These are phyloP conservation scores for Fusarium neocosmosporiellum DNA, from an alignment of 2,329 filamentous ascomycete genomes.

Conservation along the genomic window DNA sequence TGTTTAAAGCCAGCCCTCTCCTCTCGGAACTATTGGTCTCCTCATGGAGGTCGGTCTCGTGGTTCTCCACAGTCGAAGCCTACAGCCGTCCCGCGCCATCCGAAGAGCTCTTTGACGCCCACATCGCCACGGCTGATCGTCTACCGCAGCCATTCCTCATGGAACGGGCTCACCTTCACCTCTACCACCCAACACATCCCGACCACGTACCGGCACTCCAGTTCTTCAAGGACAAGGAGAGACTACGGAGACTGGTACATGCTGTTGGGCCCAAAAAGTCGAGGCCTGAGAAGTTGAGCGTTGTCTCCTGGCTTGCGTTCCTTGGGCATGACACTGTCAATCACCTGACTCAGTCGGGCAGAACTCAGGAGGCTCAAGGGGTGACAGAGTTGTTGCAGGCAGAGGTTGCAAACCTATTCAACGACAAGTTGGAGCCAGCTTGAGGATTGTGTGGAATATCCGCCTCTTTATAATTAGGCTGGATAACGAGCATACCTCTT, in stretches of 20 bases:
- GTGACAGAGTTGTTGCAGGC: conserved; percentile 53
- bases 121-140: conserved; percentile 59
- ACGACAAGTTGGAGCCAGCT: conserved; percentile 36
- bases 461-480: neutral
- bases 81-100: conserved; percentile 59
- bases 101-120: conserved; percentile 62
- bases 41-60: conserved; percentile 62
- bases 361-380: conserved; percentile 54
- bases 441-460: conserved; percentile 9
- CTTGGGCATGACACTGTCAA: conserved; percentile 61
- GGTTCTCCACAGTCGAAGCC: conserved; percentile 63
- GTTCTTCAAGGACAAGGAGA: conserved; percentile 54
- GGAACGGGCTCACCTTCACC: conserved; percentile 64
- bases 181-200: conserved; percentile 66
- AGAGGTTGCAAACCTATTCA: conserved; percentile 49
- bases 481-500: neutral
- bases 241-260: conserved; percentile 44
- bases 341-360: conserved; percentile 55
- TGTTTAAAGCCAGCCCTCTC: conserved; percentile 51
- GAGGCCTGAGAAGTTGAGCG: conserved; percentile 45
- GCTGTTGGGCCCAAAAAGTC: conserved; percentile 40
- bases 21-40: conserved; percentile 52
- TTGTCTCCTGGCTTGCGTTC: conserved; percentile 51
- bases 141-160: conserved; percentile 52
- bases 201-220: conserved; percentile 59